These are phyloP conservation scores for Glonium stellatum DNA, from an alignment of 495 filamentous ascomycete genomes.

Conservation along the genomic window DNA sequence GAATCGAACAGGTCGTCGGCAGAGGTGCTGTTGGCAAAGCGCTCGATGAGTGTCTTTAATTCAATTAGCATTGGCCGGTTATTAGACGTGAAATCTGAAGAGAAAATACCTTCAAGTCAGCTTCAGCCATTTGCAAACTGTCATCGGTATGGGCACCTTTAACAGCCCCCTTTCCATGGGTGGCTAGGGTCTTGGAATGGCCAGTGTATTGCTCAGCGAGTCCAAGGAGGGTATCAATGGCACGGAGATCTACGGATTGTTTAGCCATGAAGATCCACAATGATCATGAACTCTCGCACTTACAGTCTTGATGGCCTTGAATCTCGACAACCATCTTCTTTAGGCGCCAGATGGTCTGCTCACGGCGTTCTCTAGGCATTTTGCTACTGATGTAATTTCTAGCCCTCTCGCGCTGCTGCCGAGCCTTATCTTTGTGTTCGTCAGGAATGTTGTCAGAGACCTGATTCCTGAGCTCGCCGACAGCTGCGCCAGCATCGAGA, in stretches of 20 bases:
- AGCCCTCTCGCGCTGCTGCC: constrained; percentile 51
- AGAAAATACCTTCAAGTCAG: constrained; percentile 63
- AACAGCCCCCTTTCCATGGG: constrained; percentile 57
- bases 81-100: constrained; percentile 29
- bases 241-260: constrained; percentile 57
- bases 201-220: constrained; percentile 82
- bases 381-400: constrained; percentile 73
- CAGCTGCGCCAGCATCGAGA: constrained; percentile 49
- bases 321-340: constrained; percentile 99
- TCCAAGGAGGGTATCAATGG: constrained; percentile 74
- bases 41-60: constrained; percentile 73
- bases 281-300: constrained; percentile 26
- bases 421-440: constrained; percentile 54
- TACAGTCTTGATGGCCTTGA: constrained; percentile 85
- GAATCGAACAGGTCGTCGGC: constrained; percentile 77
- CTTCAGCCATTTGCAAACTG: constrained; percentile 61
- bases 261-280: not conserved
- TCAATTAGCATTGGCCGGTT: constrained; percentile 44
- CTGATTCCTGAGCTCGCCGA: constrained; percentile 44
- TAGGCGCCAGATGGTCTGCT: constrained; percentile 83
- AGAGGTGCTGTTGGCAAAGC: constrained; percentile 92
- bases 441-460: constrained; percentile 50
- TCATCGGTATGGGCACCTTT: constrained; percentile 60
- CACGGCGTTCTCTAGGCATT: constrained; percentile 87
- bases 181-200: constrained; percentile 57